Base-by-base conservation (phyloP, 1,139 yeast species). In the Taphrina flavorubra region DNA sequence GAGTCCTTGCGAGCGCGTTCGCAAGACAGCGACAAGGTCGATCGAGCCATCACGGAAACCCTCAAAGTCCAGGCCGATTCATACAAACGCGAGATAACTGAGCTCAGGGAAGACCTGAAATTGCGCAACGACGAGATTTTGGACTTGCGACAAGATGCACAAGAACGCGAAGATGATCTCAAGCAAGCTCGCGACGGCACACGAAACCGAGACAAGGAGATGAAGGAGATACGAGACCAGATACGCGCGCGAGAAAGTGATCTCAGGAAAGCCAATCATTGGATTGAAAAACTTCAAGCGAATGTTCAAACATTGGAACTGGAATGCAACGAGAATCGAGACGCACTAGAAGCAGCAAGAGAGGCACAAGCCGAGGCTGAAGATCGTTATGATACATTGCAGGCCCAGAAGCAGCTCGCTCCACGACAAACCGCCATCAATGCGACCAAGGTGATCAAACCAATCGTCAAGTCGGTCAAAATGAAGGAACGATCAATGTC, bases 1-100 rank as follows among this genome's bases (percentile, higher is more conserved):
- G 62, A 58, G 16, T 25, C 62, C 6, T 14, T 58, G 53, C 37
- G 53, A 44, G 40, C 42, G 62, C 62, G 62, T 11, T 20, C 42
- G 10, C 51, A 58, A 18, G 62, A 44, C 25, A 31, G 36, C 40
- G 53, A 44, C 53, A 58, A 58, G 16, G 62, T 44, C 34, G 62
- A 58, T 31, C 42, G 46, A 39, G 62, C 53, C 10, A 42, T 36
- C 39, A 39, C 62, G 14, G 49, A 49, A 16, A 36, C 62, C 6
- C 53, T 58, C 39, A 58, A 58, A 47, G 53, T 58, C 8, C 62
- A 58, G 47, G 67, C 56, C 47, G 67, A 63, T 25, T 63, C 67
- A n/a, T 46, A 53, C 60, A 63, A 55, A 25, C 44, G 61, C 31
- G 67, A 63, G 39, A 63, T 63, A 31, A 44, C 18, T 16, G 67